Percentiles rank a stretch among this genome's conserved stretches.
Conservation (phyloP, 495 filamentous ascomycete genomes). For the Cercophora sp. region DNA sequence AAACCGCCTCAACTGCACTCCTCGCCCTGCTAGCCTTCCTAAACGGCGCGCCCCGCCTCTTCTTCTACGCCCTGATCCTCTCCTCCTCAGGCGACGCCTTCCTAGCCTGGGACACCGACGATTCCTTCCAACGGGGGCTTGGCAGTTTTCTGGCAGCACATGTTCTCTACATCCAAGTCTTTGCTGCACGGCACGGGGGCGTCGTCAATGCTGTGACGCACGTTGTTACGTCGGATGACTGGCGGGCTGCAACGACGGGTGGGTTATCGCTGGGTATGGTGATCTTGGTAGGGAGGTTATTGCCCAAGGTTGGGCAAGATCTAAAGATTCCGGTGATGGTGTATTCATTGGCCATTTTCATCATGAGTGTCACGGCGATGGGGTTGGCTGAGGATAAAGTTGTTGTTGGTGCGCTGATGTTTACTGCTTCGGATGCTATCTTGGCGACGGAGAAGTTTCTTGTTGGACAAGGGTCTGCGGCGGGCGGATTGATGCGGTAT, state of each 20-base stretch:
- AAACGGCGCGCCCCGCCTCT: constrained; percentile 2
- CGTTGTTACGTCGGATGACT: not conserved
- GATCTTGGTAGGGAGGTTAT: constrained; percentile 14
- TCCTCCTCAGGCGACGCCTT: constrained; percentile 25
- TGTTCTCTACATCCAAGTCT: constrained; percentile 22
- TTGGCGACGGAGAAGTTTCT: constrained; percentile 24
- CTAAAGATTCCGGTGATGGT: constrained; percentile 48
- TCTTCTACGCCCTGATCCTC: constrained; percentile 19
- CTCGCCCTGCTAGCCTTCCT: constrained; percentile 14
- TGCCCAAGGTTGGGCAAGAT: constrained; percentile 24
- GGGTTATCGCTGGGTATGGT: constrained; percentile 3
- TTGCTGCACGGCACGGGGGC: constrained; percentile 2
- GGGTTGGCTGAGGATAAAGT: constrained; percentile 12
- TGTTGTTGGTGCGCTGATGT: constrained; percentile 21
- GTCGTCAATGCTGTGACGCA: not conserved
- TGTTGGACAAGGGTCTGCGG: not conserved
- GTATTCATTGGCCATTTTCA: constrained; percentile 49
- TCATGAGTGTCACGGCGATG: constrained; percentile 24
- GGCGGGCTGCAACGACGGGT: constrained; percentile 4
- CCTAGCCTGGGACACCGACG: constrained; percentile 24
- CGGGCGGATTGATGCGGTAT: constrained; percentile 22
- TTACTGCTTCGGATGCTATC: constrained; percentile 24
- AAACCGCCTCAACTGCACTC: constrained; percentile 25
- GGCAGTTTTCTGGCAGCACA: constrained; percentile 25
- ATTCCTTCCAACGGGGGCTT: constrained; percentile 22